Evolutionary conservation across 352 stramenopile genomes (phyloP).

Genomic region (Sclerospora graminicola): DNA sequence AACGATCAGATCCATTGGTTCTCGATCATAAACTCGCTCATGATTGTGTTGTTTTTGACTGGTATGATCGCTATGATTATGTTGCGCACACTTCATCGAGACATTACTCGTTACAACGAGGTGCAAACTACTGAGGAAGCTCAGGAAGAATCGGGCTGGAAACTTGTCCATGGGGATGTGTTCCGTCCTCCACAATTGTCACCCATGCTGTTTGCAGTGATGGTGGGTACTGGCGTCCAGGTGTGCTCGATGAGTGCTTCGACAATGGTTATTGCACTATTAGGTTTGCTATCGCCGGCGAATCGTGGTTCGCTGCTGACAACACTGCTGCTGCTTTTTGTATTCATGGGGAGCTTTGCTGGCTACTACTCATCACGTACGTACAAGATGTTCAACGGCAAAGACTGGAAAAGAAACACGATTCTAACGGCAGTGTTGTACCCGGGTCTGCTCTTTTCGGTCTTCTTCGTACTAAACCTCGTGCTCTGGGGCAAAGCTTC

Average conservation of each 20-base stretch:
- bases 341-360: constrained; percentile 95
- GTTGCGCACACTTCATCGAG: constrained; percentile 96
- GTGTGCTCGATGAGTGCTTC: constrained; percentile 92
- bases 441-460: constrained; percentile 86
- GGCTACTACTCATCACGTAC: constrained; percentile 94
- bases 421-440: constrained; percentile 93
- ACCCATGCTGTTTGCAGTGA: constrained; percentile 92
- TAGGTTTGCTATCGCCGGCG: constrained; percentile 93
- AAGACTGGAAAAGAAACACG: constrained; percentile 96
- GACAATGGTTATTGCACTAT: constrained; percentile 92
- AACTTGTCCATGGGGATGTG: constrained; percentile 96
- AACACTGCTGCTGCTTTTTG: constrained; percentile 95
- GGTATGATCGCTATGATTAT: constrained; percentile 99
- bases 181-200: constrained; percentile 93
- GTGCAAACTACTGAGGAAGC: constrained; percentile 90
- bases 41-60: constrained; percentile 99
- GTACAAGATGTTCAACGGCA: constrained; percentile 98
- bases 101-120: constrained; percentile 97
- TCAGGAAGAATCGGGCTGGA: constrained; percentile 94
- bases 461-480: constrained; percentile 96
- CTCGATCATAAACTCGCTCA: constrained; percentile 99
- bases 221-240: constrained; percentile 94
- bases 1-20: constrained; percentile 99
- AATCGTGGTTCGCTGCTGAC: constrained; percentile 95
- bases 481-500: constrained; percentile 86